A percentile compares a stretch with the other conserved stretches of the same genome.
Conservation (phyloP, 129 eudicot species). For the Lactuca saligna region DNA sequence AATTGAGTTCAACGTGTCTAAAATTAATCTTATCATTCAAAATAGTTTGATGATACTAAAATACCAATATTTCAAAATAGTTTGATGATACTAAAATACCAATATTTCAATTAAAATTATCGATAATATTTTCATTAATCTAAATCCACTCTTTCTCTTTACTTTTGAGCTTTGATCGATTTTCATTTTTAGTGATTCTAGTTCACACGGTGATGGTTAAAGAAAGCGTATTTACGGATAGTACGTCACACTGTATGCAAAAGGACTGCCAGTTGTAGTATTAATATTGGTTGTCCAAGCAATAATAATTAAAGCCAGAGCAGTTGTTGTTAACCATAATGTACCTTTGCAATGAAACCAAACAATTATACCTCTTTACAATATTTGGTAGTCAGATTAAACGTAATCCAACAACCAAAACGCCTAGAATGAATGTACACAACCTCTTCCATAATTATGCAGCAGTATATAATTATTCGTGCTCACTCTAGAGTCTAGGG, state of each 20-base stretch:
- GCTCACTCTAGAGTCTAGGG: background rate
- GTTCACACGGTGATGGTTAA: background rate
- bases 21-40: too few relatives aligned
- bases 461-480: background rate
- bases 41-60: too few relatives aligned
- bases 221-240: background rate
- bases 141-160: too few relatives aligned
- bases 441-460: constrained; percentile 18
- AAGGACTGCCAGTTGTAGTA: background rate
- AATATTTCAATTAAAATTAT: too few relatives aligned
- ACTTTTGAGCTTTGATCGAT: too few relatives aligned
- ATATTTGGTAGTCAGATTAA: background rate
- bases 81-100: too few relatives aligned
- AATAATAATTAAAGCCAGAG: constrained; percentile 16
- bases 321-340: background rate
- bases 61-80: too few relatives aligned
- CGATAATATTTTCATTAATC: too few relatives aligned
- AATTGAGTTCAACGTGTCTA: too few relatives aligned
- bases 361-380: background rate
- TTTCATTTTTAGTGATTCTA: too few relatives aligned
- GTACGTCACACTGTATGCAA: background rate
- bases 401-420: constrained; percentile 19
- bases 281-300: background rate
- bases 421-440: constrained; percentile 8
- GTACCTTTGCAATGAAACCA: constrained; percentile 17